Evolutionary conservation across 1,284 basidiomycete genomes (phyloP).

Genomic region (Ceratobasidium sp.): DNA sequence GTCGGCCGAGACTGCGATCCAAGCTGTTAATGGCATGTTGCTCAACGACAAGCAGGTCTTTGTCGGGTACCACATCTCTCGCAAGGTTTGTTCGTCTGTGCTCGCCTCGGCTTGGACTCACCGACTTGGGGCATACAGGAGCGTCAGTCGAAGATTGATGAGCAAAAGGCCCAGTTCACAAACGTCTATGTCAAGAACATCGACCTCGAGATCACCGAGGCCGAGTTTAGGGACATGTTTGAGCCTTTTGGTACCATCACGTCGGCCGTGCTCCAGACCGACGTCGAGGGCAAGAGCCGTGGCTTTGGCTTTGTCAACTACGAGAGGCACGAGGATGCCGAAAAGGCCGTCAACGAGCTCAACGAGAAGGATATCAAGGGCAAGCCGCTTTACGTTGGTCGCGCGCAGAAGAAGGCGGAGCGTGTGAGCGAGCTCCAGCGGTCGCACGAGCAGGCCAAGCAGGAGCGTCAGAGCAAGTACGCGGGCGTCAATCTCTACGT

Average conservation of each 20-base stretch:
- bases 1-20: conserved; percentile 95
- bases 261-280: conserved; percentile 83
- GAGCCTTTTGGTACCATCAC: conserved; percentile 85
- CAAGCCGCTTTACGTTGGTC: conserved; percentile 94
- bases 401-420: conserved; percentile 99
- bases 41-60: conserved; percentile 99
- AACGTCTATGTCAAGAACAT: conserved; percentile 99
- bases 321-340: conserved; percentile 91
- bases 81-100: conserved; percentile 72
- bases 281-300: conserved; percentile 91
- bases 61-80: conserved; percentile 97
- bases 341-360: conserved; percentile 88
- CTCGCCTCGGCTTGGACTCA: not conserved
- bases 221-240: conserved; percentile 91
- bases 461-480: conserved; percentile 98
- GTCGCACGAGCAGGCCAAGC: conserved; percentile 94
- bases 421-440: conserved; percentile 96
- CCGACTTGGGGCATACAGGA: conserved; percentile 63
- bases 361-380: conserved; percentile 90
- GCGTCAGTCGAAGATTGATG: conserved; percentile 97
- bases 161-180: conserved; percentile 96
- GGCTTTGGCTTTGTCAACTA: conserved; percentile 99
- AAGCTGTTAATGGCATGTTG: conserved; percentile 99
- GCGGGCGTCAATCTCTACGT: conserved; percentile 99
- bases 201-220: conserved; percentile 84